These are phyloP conservation scores for Pseudocercospora vitis DNA, from an alignment of 2,329 filamentous ascomycete genomes.

Conservation along the genomic window DNA sequence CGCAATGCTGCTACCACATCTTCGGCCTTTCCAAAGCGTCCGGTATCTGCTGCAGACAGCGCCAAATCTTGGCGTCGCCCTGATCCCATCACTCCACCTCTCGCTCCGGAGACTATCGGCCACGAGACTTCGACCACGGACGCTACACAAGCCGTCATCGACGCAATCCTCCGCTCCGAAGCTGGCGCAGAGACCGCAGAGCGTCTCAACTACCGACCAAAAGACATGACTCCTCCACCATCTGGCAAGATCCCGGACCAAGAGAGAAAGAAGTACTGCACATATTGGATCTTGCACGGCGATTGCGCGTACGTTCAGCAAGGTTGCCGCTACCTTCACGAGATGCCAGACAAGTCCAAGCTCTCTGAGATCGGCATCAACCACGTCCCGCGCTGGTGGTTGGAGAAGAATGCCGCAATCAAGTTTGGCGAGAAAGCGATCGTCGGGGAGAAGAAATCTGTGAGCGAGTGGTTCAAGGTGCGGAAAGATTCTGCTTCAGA, in stretches of 20 bases:
- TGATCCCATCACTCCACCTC: constrained; percentile 11
- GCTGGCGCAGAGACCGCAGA: constrained; percentile 31
- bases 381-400: constrained; percentile 57
- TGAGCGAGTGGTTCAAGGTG: constrained; percentile 29
- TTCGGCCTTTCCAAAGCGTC: constrained; percentile 12
- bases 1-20: constrained; percentile 5
- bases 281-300: constrained; percentile 85
- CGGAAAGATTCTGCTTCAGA: constrained; percentile 21
- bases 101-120: not conserved
- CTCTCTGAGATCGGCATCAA: constrained; percentile 69
- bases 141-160: constrained; percentile 31
- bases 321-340: constrained; percentile 86
- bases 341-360: constrained; percentile 75
- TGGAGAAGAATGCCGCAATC: constrained; percentile 46
- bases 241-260: constrained; percentile 43
- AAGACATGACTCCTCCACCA: constrained; percentile 31
- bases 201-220: constrained; percentile 31
- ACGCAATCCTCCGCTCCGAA: constrained; percentile 35
- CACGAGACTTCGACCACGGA: constrained; percentile 12
- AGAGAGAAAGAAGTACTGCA: constrained; percentile 74
- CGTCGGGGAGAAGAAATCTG: constrained; percentile 22
- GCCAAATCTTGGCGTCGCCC: constrained; percentile 31
- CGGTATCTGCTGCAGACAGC: constrained; percentile 27
- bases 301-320: constrained; percentile 82
- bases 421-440: constrained; percentile 23